Base-by-base conservation (phyloP, 2,329 filamentous ascomycete genomes). In the Geosmithia flava region DNA sequence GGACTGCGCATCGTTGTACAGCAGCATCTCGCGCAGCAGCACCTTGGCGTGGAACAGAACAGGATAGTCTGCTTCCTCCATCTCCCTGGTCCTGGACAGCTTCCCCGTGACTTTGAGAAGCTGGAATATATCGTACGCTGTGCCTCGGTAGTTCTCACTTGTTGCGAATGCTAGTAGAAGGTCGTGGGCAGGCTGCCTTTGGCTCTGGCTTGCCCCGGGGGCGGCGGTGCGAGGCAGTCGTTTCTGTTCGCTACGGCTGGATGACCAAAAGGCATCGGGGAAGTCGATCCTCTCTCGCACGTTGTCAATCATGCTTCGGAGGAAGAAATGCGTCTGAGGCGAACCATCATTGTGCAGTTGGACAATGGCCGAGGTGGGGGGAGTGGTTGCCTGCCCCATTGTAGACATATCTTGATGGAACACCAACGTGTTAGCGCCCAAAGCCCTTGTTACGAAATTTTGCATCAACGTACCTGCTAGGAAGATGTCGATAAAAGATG, bases 241-340 rank as follows among this genome's bases (percentile, higher is more conserved):
- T 11, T 37, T 11, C 33, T 58, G 50, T 42, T 59, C 68, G 20
- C 74, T 58, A 52, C 76, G 70, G 45, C 75, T 73, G 16, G 70
- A 73, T 71, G 73, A 76, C 76, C 76, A 80, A 54, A 80, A 79
- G 2, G 67, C 67, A 53, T 80, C 76, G 30, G 72, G 65, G 48
- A 75, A 78, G 54, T 80, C 76, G 3, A 76, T 56, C 66, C 3
- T 59, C 55, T 48, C 67, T 67, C 16, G 73, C 69, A 50, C 68
- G 58, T n/a, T 66, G 62, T 2, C 23, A 8, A 63, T 56, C 23
- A 66, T 61, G 13, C 65, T 61, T n/a, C 62, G 57, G n/a, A 63
- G 59, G 19, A 71, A 59, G 15, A 65, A 61, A 48, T 73, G 76
- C 1, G 63, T 62, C 15, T 66, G 63, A 45, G 76, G 67, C 8